Evolutionary conservation across 148 eudicot species (phyloP).

Genomic region (Spergularia bocconei): DNA sequence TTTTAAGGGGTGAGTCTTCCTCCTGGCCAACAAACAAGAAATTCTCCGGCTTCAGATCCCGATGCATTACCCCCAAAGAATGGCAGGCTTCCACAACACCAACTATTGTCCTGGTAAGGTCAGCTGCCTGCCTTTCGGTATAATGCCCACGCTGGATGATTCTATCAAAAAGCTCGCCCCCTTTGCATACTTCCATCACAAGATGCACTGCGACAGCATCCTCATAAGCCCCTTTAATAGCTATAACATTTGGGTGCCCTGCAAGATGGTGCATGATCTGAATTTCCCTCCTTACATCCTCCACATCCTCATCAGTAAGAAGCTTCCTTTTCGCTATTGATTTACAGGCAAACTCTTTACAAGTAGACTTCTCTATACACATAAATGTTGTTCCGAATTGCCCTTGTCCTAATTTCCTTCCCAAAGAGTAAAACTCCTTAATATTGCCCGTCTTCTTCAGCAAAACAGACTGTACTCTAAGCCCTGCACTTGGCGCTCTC

Average conservation of each 20-base stretch:
- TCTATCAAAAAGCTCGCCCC: conserved; percentile 66
- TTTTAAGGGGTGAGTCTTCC: conserved; percentile 58
- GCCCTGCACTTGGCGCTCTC: conserved; percentile 54
- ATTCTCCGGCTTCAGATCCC: conserved; percentile 60
- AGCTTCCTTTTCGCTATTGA: conserved; percentile 57
- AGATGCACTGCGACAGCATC: conserved; percentile 59
- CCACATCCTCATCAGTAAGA: conserved; percentile 52
- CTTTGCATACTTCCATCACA: conserved; percentile 57
- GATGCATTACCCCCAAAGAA: conserved; percentile 61
- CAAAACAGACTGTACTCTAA: conserved; percentile 44
- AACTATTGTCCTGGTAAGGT: conserved; percentile 45
- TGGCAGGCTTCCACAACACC: conserved; percentile 60
- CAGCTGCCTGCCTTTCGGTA: conserved; percentile 57
- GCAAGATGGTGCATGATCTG: conserved; percentile 73
- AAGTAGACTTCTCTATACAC: conserved; percentile 48
- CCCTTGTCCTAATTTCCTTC: conserved; percentile 64
- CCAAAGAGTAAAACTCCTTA: conserved; percentile 53
- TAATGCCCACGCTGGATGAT: conserved; percentile 57
- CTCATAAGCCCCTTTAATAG: conserved; percentile 52
- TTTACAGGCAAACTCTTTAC: conserved; percentile 53
- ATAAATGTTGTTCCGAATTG: conserved; percentile 56
- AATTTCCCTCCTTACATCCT: conserved; percentile 63
- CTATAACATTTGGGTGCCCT: conserved; percentile 50
- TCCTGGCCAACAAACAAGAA: conserved; percentile 51
- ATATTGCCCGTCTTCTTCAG: conserved; percentile 47